Conservation (phyloP, 371 early-diverging fungal species). For the Mucor indicus region DNA sequence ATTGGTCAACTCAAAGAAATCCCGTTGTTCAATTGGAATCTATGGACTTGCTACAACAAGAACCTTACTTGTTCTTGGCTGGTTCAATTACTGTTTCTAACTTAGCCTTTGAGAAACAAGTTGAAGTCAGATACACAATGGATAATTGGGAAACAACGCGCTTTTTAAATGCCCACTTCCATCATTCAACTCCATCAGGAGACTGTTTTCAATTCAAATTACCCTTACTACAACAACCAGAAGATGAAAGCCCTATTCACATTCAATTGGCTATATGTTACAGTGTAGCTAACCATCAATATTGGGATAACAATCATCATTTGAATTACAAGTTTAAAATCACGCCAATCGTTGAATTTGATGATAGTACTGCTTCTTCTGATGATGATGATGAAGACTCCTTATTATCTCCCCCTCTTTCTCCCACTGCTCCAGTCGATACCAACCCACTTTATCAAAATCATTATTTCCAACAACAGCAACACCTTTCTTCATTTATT, state of each 20-base stretch:
- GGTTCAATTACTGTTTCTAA: constrained; percentile 73
- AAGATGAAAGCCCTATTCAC: no score
- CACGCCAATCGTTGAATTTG: constrained; percentile 5
- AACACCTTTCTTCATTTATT: constrained; percentile 34
- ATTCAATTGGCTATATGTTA: constrained; percentile 35
- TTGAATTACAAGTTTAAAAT: constrained; percentile 52
- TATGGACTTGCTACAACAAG: background rate
- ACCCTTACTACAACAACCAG: constrained; percentile 1
- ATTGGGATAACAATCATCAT: constrained; percentile 82
- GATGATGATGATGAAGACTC: background rate
- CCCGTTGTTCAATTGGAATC: no score
- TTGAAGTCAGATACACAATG: constrained; percentile 62
- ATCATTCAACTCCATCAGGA: constrained; percentile 35
- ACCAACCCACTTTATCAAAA: background rate
- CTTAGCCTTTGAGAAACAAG: constrained; percentile 72
- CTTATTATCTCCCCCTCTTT: constrained; percentile 17
- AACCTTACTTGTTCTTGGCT: no score
- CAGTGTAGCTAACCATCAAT: constrained; percentile 56
- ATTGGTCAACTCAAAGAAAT: constrained; percentile 42
- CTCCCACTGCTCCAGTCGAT: constrained; percentile 17
- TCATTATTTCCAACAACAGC: no score
- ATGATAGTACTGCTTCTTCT: no score
- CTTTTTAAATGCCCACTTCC: constrained; percentile 56
- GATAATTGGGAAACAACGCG: constrained; percentile 67
- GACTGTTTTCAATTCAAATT: no score